Evolutionary conservation across 345 rosid genomes (phyloP).

Genomic region (Camelina neglecta): DNA sequence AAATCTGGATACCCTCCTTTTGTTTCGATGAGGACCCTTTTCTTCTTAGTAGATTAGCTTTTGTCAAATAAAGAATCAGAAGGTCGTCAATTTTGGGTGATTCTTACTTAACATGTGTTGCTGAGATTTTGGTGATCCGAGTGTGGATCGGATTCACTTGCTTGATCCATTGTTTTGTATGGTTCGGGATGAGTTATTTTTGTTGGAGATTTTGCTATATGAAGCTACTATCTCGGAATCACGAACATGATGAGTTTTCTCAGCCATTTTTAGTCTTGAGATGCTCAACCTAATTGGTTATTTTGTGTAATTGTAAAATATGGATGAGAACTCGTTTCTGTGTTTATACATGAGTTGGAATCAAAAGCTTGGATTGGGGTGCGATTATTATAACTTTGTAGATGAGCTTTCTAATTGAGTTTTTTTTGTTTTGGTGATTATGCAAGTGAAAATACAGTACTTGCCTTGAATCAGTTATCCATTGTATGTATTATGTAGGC

Average conservation of each 20-base stretch:
- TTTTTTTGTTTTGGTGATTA: constrained; percentile 1
- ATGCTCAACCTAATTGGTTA: too few species aligned
- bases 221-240: not conserved
- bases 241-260: too few species aligned
- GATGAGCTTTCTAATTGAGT: not conserved
- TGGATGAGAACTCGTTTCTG: not conserved
- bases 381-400: not conserved
- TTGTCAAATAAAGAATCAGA: not conserved
- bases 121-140: constrained; percentile 13
- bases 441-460: not conserved
- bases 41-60: not conserved
- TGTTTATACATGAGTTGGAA: not conserved
- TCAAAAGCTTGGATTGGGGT: not conserved
- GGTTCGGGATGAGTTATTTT: not conserved
- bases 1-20: not conserved
- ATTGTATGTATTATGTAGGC: not conserved
- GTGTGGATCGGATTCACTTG: not conserved
- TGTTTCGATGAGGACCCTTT: too few species aligned
- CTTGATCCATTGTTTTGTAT: not conserved
- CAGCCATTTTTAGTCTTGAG: not conserved
- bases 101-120: not conserved
- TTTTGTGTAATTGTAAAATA: too few species aligned
- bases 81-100: not conserved
- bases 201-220: not conserved
- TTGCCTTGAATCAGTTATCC: not conserved